Evolutionary conservation across 768 basidiomycete genomes (phyloP).

Genomic region (Trametes villosa): DNA sequence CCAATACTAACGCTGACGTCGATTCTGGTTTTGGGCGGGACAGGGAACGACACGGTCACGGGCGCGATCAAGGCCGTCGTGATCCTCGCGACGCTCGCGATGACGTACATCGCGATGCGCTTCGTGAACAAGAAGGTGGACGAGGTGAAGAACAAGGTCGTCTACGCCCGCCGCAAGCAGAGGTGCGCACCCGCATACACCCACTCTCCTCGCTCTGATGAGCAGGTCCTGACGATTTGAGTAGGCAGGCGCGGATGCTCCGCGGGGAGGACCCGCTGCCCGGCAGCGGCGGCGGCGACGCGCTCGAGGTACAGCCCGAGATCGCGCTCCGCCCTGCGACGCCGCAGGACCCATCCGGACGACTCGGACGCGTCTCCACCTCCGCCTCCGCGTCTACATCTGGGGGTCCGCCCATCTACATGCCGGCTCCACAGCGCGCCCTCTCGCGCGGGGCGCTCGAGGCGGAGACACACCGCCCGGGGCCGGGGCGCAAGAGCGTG

Average conservation of each 20-base stretch:
- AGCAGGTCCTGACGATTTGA: neutral
- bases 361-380: too few relatives aligned
- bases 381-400: too few relatives aligned
- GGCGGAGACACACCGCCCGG: neutral
- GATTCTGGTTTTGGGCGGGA: too few relatives aligned
- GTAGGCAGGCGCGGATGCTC: neutral
- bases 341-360: neutral
- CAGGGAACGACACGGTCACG: neutral
- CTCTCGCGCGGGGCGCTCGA: neutral
- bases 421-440: neutral
- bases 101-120: conserved; percentile 80
- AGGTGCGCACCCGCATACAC: conserved; percentile 51
- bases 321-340: too few relatives aligned
- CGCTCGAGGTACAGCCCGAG: too few relatives aligned
- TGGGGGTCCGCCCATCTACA: neutral
- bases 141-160: conserved; percentile 61
- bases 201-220: neutral
- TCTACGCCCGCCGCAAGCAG: conserved; percentile 72
- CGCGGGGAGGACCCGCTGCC: neutral
- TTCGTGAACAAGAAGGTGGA: conserved; percentile 77
- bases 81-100: conserved; percentile 62
- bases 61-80: conserved; percentile 63
- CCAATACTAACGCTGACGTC: too few relatives aligned
- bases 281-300: too few relatives aligned
- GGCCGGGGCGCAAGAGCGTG: neutral